Base-by-base conservation (phyloP, 2,329 filamentous ascomycete genomes). In the Monilinia vaccinii-corymbosi region DNA sequence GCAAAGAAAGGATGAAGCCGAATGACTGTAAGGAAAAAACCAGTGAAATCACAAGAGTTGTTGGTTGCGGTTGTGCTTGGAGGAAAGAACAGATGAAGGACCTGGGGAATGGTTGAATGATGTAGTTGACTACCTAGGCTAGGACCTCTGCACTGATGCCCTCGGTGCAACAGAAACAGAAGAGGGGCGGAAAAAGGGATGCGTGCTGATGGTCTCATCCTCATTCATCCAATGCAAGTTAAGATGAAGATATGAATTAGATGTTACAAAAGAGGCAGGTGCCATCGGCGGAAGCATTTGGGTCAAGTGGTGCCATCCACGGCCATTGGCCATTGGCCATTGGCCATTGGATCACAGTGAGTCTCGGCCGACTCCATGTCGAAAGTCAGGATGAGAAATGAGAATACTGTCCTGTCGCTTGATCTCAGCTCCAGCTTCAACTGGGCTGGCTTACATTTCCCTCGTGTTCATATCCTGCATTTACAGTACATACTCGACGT, bases 181-280 rank as follows among this genome's bases (percentile, higher is more conserved):
- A 53, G 51, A 55, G 51, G 51, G 25, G 38, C 23, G 34, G 8
- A 23, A 44, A 6, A 13, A 14, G 45, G 21, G 44, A 34, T 21
- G 16, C 10, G 13, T 34, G 28, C 45, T 44, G 32, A 28, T 28
- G n/a, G n/a, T n/a, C n/a, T n/a, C n/a, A n/a, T n/a, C 44, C 51
- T 53, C 38, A 53, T 53, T 53, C 38, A 55, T 38, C n/a, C 34
- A 44, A 55, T 55, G 51, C 44, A 44, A 44, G 51, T 38, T 25
- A 55, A 55, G 51, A 45, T 49, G 28, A 55, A 11, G 25, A 11
- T 44, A 21, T 44, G 9, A 53, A 42, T 13, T 23, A 23, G 23
- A 44, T 44, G 38, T 55, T 44, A 55, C 51, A 18, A 55, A 55
- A 55, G 51, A 34, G 51, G 51, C 51, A 55, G 51, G 51, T 55